A percentile compares a stretch with the other conserved stretches of the same genome.
Evolutionary conservation across 192 early-diverging fungal genomes (phyloP).

Genomic region (Backusella sp.): DNA sequence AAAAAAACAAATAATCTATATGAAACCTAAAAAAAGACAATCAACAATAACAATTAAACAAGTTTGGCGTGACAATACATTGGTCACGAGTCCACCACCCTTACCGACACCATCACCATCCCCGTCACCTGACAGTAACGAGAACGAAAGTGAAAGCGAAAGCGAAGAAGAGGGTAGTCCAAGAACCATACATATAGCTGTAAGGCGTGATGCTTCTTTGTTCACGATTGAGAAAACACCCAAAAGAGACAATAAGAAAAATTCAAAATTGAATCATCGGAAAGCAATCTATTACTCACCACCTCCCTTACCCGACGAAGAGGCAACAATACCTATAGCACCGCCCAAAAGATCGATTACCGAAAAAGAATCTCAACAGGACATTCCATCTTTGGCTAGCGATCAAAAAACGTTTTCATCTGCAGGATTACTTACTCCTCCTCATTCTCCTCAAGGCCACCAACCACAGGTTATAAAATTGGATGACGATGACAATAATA

Average conservation of each 20-base stretch:
- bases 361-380: not conserved
- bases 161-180: not conserved
- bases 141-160: not conserved
- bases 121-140: not conserved
- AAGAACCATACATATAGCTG: conserved; percentile 9
- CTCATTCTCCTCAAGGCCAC: not conserved
- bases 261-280: not conserved
- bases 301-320: not conserved
- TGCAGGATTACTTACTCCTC: conserved; percentile 3
- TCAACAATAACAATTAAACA: not conserved
- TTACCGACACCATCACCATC: not conserved
- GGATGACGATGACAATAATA: not conserved
- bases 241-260: not conserved
- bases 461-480: not conserved
- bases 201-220: conserved; percentile 8
- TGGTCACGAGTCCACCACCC: not conserved
- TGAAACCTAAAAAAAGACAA: conserved; percentile 3
- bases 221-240: conserved; percentile 15
- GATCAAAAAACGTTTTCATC: not conserved
- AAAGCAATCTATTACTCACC: not conserved
- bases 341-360: not conserved
- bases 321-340: not conserved
- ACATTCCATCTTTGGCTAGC: not conserved
- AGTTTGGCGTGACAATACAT: not conserved
- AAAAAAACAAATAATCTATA: conserved; percentile 1